Base-by-base conservation (phyloP, 2,329 filamentous ascomycete genomes). In the Monosporascus sp. region DNA sequence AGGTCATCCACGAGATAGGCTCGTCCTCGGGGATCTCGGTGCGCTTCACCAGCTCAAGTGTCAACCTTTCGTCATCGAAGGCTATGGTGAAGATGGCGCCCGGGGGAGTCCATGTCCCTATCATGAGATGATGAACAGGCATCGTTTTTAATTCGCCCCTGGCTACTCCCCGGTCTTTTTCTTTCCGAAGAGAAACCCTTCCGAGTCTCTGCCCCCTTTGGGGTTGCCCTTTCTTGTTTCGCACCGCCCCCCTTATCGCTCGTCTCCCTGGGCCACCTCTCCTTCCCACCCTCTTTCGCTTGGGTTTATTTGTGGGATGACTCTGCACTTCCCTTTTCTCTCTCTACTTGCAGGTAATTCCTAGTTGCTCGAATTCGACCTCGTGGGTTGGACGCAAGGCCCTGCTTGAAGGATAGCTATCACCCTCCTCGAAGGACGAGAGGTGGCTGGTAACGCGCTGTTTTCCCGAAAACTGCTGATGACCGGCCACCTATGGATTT, bases 1-100 rank as follows among this genome's bases (percentile, higher is more conserved):
- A 93, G 17, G 89, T 87, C 88, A 96, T 93, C 90, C 90, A 96
- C 55, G 90, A 95, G 60, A 96, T 94, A 7, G 90, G 89, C 72
- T 96, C 89, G 59, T 93, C 88, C 50, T 88, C 73, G 5, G 89
- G 87, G 53, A 95, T 94, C 54, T 85, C 83, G 1, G 89, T 94
- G 62, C 87, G 85, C 75, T 93, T 91, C 66, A 95, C 74, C 65
- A 94, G 72, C 60, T 86, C 81, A 56, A 95, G 73, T 7, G 85
- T 86, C 59, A 91, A 75, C 39, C 82, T 83, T 71, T 92, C 88
- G 62, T 93, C 89, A 73, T 96, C 89, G 67, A 96, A 96, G 56
- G 86, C 83, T 55, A 96, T 87, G 0, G 90, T 95, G 72, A 94
- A 94, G 65, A 96, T 94, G 69, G 90, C 89, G 47, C 90, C 90